Conservation (phyloP, 306 rosid species). For the Gastrolobium villosum region DNA sequence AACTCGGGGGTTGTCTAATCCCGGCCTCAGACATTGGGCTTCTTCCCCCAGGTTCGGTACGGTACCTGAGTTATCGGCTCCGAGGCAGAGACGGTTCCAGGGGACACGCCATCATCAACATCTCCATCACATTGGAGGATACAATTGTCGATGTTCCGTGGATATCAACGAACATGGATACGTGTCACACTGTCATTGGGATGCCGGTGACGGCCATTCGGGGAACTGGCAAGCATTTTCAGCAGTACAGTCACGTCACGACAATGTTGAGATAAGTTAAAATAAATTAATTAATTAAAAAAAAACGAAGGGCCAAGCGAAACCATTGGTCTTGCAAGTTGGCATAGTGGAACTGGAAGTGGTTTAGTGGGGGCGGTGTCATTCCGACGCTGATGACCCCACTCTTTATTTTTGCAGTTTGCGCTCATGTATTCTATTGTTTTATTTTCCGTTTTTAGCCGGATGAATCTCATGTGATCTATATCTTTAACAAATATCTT, state of each 20-base stretch:
- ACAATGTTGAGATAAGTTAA: neutral
- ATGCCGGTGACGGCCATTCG: conserved; percentile 55
- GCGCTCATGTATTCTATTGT: neutral
- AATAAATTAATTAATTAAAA: neutral
- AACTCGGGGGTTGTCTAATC: conserved; percentile 66
- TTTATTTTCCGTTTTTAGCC: neutral
- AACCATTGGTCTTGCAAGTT: neutral
- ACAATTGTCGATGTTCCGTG: neutral
- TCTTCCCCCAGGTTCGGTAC: conserved; percentile 48
- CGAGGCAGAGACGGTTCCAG: conserved; percentile 66
- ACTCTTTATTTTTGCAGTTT: neutral
- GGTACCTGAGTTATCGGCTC: conserved; percentile 69
- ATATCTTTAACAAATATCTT: no score
- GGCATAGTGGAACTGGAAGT: neutral
- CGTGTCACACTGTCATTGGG: conserved; percentile 66
- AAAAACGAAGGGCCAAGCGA: no score
- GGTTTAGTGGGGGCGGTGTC: neutral
- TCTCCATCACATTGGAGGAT: conserved; percentile 51
- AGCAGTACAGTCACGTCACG: neutral
- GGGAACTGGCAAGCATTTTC: neutral
- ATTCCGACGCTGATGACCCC: neutral
- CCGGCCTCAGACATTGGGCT: conserved; percentile 62
- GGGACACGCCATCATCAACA: conserved; percentile 57
- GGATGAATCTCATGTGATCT: neutral
- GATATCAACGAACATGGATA: neutral